Evolutionary conservation across 1,139 yeast species (phyloP), one percentile per base, ranked within the genome.

Genomic region (Magnusiomyces tetraspermus): DNA sequence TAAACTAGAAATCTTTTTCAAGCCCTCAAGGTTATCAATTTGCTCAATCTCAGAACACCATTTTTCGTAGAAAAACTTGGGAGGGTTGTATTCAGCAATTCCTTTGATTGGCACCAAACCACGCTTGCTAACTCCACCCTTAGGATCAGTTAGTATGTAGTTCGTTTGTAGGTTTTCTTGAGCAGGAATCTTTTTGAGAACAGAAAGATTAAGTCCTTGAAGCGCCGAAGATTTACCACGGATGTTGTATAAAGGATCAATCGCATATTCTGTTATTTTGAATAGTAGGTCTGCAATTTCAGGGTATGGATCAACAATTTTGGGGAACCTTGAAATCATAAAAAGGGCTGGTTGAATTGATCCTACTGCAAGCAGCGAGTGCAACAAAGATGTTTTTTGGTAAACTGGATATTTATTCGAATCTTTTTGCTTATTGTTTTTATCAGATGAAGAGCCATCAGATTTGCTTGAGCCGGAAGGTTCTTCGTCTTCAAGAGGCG

Each of bases 311-410:
- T 76, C 71, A 1, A 83, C 79, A 48, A 88, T 67, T 56, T 73
- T 79, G 6, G 96, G 95, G 61, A 78, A 79, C 55, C 76, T 75
- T 1, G 80, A 70, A 4, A 89, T 69, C 2, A 88, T 72, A 60
- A 69, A 80, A 4, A 85, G 59, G 0, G 88, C 72, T 1, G 92
- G 89, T 66, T 79, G 73, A 49, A 82, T 73, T 48, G 84, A 69
- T 0, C 95, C 94, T 55, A 76, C 77, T 0, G 78, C 68, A n/a
- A 88, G 66, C 44, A 83, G 71, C 5, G 75, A 71, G 57, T 78
- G 74, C 23, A 84, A 65, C 48, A 87, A 68, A 49, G 75, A 76
- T 28, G 67, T 64, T 55, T 74, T 75, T 53, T 68, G 63, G 44
- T 59, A 60, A 19, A 58, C 52, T 22, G 48, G 42, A 59, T 49